These are phyloP conservation scores for Anastatica hierochuntica DNA, from an alignment of 345 rosid species.

Conservation along the genomic window DNA sequence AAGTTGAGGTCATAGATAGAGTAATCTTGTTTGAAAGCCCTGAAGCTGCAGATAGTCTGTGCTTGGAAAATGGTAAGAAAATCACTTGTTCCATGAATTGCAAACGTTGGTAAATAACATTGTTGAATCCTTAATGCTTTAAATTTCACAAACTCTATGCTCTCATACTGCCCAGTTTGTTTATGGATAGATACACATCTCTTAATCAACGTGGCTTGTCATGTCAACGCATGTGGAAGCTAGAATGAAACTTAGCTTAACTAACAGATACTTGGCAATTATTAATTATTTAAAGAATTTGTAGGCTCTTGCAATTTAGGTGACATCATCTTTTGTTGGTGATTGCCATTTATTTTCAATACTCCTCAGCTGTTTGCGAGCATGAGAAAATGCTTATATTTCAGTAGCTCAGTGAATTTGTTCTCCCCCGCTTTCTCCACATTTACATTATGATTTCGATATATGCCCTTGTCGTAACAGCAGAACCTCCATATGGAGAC, in stretches of 20 bases:
- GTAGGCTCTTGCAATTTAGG: no score
- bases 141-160: background rate
- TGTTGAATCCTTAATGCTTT: slow-evolving; percentile 4
- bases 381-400: slow-evolving; percentile 6
- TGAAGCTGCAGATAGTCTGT: slow-evolving; percentile 68
- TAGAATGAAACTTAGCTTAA: slow-evolving; percentile 1
- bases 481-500: slow-evolving; percentile 8
- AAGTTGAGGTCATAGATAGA: slow-evolving; percentile 80
- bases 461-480: background rate
- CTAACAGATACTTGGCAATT: slow-evolving; percentile 7
- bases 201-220: slow-evolving; percentile 3
- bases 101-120: slow-evolving; percentile 2
- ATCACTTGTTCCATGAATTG: background rate
- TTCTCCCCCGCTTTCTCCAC: slow-evolving; percentile 1
- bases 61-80: slow-evolving; percentile 77
- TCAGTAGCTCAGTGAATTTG: background rate
- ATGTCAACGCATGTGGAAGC: background rate
- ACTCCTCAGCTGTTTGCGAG: slow-evolving; percentile 10
- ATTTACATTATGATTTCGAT: slow-evolving; percentile 1
- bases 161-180: slow-evolving; percentile 4
- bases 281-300: background rate
- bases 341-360: background rate
- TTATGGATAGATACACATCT: background rate
- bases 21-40: slow-evolving; percentile 81
- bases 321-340: background rate